A percentile compares a stretch with the other conserved stretches of the same genome.
phyloP scores from a whole-genome alignment of 441 rosid genomes.

The Brassica balearica region DNA sequence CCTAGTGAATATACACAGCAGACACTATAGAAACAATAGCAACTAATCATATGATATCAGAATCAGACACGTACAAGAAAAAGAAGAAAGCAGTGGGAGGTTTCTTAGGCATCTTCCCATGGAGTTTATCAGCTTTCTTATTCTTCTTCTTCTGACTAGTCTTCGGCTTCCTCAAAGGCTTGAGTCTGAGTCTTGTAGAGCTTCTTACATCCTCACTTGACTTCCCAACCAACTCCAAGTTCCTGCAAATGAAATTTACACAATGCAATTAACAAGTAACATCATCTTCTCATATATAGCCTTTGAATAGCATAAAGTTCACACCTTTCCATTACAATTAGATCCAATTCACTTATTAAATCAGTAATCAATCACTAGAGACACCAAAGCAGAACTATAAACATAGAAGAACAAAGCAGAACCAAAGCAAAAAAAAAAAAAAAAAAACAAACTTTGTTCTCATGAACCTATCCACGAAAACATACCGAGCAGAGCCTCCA shows the following conservation, averaged over 20 bases:
- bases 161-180: conserved; percentile 45
- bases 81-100: conserved; percentile 96
- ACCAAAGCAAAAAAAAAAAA: not conserved
- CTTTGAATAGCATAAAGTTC: conserved; percentile 14
- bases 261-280: not conserved
- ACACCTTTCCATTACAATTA: not conserved
- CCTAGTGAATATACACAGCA: not conserved
- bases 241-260: conserved; percentile 38
- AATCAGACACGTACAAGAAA: no score
- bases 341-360: conserved; percentile 5
- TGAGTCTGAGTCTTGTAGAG: conserved; percentile 43
- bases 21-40: no score
- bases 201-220: conserved; percentile 52
- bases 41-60: no score
- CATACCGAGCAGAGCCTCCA: conserved; percentile 38
- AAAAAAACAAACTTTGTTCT: conserved; percentile 9
- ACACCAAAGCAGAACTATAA: conserved; percentile 23
- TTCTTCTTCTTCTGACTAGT: conserved; percentile 37
- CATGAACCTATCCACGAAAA: not conserved
- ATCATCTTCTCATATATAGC: not conserved
- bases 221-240: conserved; percentile 46
- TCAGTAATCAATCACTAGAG: conserved; percentile 15
- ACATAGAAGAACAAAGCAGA: conserved; percentile 20
- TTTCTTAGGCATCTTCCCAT: conserved; percentile 76
- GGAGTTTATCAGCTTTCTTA: conserved; percentile 50